Percentiles rank a stretch among this genome's conserved stretches.
These are phyloP conservation scores for Xylaria venustula DNA, from an alignment of 495 filamentous ascomycete genomes.

Conservation along the genomic window DNA sequence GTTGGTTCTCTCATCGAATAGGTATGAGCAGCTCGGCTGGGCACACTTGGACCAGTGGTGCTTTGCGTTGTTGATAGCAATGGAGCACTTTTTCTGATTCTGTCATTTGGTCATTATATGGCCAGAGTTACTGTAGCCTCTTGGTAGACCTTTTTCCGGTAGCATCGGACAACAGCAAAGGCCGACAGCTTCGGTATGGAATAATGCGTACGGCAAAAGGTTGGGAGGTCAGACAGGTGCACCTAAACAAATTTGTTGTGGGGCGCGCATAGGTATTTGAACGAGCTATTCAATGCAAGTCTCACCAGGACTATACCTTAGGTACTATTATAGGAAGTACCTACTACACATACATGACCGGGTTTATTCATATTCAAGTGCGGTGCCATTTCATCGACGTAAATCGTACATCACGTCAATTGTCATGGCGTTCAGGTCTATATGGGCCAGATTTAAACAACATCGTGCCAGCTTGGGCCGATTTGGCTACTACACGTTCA, in stretches of 20 bases:
- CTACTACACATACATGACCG: too few relatives aligned
- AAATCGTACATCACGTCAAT: neutral
- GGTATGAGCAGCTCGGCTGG: neutral
- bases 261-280: neutral
- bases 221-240: too few relatives aligned
- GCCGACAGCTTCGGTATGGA: too few relatives aligned
- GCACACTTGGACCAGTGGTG: neutral
- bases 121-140: too few relatives aligned
- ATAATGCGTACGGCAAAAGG: too few relatives aligned
- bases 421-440: slow-evolving; percentile 31
- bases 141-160: too few relatives aligned
- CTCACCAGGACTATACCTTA: too few relatives aligned
- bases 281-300: too few relatives aligned
- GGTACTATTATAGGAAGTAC: too few relatives aligned
- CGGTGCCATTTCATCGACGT: neutral
- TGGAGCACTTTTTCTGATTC: neutral
- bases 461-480: slow-evolving; percentile 30
- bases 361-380: too few relatives aligned
- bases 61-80: slow-evolving; percentile 2
- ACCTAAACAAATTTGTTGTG: neutral
- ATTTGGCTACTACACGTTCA: slow-evolving; percentile 47
- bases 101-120: neutral
- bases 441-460: slow-evolving; percentile 32
- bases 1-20: neutral
- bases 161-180: too few relatives aligned